Conservation (phyloP, 805 yeast genomes). For the Starmerella apicola region DNA sequence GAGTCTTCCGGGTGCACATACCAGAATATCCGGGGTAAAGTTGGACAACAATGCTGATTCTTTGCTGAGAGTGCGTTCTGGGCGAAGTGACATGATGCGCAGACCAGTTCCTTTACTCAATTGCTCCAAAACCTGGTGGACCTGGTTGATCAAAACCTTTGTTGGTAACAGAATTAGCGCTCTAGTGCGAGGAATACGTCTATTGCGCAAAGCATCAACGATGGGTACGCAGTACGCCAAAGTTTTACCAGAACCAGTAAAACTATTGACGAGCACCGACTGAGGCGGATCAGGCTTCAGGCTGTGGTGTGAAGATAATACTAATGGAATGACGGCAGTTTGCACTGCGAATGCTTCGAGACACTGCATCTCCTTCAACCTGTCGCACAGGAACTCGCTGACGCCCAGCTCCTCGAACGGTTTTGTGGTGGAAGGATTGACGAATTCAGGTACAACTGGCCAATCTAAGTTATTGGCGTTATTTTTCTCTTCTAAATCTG, state of each 20-base stretch:
- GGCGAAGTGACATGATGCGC: conserved; percentile 43
- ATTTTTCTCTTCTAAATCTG: too few relatives aligned
- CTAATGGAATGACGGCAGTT: conserved; percentile 46
- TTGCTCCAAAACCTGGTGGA: conserved; percentile 46
- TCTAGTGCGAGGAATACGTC: conserved; percentile 60
- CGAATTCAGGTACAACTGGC: conserved; percentile 53
- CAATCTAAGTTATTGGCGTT: conserved; percentile 32
- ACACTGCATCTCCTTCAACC: conserved; percentile 38
- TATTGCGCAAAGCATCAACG: conserved; percentile 45
- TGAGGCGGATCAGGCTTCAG: conserved; percentile 27
- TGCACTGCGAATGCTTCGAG: conserved; percentile 66
- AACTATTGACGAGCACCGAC: conserved; percentile 78
- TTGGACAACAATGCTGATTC: conserved; percentile 42
- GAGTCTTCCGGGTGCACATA: conserved; percentile 74
- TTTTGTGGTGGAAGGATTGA: conserved; percentile 35
- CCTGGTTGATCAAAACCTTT: conserved; percentile 74
- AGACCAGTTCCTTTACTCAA: conserved; percentile 58
- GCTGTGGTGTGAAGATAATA: conserved; percentile 33
- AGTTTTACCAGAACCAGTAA: conserved; percentile 95
- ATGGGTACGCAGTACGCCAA: conserved; percentile 79
- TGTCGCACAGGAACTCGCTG: conserved; percentile 33
- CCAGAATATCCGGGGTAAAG: conserved; percentile 27
- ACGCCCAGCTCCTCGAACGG: conserved; percentile 41
- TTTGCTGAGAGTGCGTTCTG: conserved; percentile 45
- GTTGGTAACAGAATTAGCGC: conserved; percentile 84